Percentiles rank a stretch among this genome's conserved stretches.
These are phyloP conservation scores for Esteya vermicola DNA, from an alignment of 2,329 filamentous ascomycete genomes.

Conservation along the genomic window DNA sequence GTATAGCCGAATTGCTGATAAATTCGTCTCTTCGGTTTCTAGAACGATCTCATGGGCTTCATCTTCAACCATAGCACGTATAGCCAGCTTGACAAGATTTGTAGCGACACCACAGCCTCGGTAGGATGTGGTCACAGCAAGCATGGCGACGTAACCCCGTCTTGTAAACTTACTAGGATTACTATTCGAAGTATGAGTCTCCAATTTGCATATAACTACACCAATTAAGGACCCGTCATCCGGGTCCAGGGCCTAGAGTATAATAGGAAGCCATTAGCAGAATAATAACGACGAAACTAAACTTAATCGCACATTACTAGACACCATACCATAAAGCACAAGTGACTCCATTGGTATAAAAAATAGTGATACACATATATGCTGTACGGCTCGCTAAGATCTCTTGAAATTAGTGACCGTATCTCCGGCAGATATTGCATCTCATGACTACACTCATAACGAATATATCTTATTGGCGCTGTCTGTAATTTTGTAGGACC, in stretches of 20 bases:
- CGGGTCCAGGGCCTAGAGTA: constrained; percentile 41
- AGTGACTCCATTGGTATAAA: constrained; percentile 88
- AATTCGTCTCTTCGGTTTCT: constrained; percentile 90
- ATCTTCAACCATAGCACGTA: constrained; percentile 75
- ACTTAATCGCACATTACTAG: not conserved
- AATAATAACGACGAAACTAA: not conserved
- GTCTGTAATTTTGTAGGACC: too few relatives aligned
- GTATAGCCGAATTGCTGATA: constrained; percentile 80
- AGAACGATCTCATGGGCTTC: constrained; percentile 89
- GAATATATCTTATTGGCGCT: too few relatives aligned
- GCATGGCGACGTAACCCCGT: constrained; percentile 95
- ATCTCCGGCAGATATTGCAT: constrained; percentile 66
- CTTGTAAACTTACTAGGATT: constrained; percentile 50
- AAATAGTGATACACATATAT: constrained; percentile 99
- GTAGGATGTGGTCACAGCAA: constrained; percentile 71
- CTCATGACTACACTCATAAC: constrained; percentile 48
- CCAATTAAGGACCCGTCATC: constrained; percentile 57
- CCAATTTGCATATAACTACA: constrained; percentile 89
- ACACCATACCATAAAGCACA: constrained; percentile 82
- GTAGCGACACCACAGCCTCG: constrained; percentile 82
- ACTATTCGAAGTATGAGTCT: constrained; percentile 74
- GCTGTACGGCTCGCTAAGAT: constrained; percentile 94
- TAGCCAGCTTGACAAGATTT: constrained; percentile 72
- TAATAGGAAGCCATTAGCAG: constrained; percentile 1
- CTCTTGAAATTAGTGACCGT: constrained; percentile 83